Conservation (phyloP, 1,284 basidiomycete genomes). For the Trichosporon sp. region DNA sequence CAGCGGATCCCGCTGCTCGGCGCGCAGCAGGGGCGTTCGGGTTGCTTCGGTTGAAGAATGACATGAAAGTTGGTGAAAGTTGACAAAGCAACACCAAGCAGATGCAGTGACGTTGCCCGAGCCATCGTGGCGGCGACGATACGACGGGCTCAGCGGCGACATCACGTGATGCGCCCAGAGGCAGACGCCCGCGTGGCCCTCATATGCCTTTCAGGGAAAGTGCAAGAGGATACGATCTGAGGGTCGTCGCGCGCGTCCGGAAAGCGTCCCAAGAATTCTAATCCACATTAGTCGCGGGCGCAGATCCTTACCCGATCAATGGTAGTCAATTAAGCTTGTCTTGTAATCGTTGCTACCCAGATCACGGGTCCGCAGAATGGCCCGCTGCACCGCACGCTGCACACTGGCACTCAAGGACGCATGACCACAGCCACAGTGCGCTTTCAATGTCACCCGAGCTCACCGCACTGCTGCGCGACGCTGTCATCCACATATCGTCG, state of each 20-base stretch:
- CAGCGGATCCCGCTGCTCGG: slow-evolving; percentile 19
- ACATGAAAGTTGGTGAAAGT: slow-evolving; percentile 43
- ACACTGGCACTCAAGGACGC: background rate
- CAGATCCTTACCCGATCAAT: too few species aligned
- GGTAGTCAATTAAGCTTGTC: too few species aligned
- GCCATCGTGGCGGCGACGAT: background rate
- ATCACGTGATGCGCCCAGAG: background rate
- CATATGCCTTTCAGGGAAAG: background rate
- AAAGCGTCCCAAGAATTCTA: too few species aligned
- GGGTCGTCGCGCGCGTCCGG: too few species aligned
- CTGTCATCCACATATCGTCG: background rate
- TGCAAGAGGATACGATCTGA: too few species aligned
- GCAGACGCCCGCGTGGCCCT: background rate
- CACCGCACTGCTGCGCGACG: background rate
- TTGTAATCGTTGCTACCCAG: too few species aligned
- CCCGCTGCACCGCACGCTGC: background rate
- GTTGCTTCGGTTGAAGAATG: slow-evolving; percentile 47
- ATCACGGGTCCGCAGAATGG: background rate
- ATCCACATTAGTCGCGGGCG: background rate
- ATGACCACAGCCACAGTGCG: background rate
- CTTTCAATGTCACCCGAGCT: background rate
- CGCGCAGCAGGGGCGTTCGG: slow-evolving; percentile 36
- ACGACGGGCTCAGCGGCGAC: background rate
- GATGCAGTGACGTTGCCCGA: background rate
- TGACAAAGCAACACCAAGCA: slow-evolving; percentile 21